Evolutionary conservation across 1,284 basidiomycete species (phyloP), one percentile per base, ranked within the genome.

Genomic region (Boletus smithii): DNA sequence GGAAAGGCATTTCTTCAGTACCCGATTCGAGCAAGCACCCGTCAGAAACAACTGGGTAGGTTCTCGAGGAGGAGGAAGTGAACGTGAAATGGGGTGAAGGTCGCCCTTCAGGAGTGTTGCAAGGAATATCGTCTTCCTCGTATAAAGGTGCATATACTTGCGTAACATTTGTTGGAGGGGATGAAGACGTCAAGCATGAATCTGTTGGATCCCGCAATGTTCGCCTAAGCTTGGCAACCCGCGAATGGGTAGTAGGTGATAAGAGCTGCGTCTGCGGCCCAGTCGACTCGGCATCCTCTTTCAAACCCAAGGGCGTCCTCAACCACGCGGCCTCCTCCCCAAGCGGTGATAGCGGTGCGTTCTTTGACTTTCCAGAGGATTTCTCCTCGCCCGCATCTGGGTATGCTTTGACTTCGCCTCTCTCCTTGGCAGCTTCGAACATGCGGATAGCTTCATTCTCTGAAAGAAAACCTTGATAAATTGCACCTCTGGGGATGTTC

Each of bases 381-480:
- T n/a, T 33, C 27, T 34, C 36, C 11, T 34, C 44, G 6, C 30
- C 37, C 17, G 11, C 17, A 17, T 44, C 26, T 34, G 51, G 44
- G 36, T 59, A 44, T 29, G 58, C 57, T 34, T 13, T 49, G 41
- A 65, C 36, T 35, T 56, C 44, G 49, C 70, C 48, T 51, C 58
- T 44, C 37, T 48, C 40, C 14, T 23, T 31, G 23, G 68, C 72
- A n/a, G 60, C 63, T 16, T 65, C 50, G 57, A 73, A 81, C n/a
- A 59, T 67, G 8, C 53, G 56, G 22, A 42, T 23, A 1, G 79
- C 80, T 49, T 77, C 72, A n/a, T 60, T 67, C 47, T 66, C 53
- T 3, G 71, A 69, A 4, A 42, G 18, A 55, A 73, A 81, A 26
- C 74, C 68, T 45, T 78, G 68, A 48, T 69, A 57, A 3, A 73